These are phyloP conservation scores for Lodderomyces metapsilosis DNA, from an alignment of 1,139 yeast species.

Conservation along the genomic window DNA sequence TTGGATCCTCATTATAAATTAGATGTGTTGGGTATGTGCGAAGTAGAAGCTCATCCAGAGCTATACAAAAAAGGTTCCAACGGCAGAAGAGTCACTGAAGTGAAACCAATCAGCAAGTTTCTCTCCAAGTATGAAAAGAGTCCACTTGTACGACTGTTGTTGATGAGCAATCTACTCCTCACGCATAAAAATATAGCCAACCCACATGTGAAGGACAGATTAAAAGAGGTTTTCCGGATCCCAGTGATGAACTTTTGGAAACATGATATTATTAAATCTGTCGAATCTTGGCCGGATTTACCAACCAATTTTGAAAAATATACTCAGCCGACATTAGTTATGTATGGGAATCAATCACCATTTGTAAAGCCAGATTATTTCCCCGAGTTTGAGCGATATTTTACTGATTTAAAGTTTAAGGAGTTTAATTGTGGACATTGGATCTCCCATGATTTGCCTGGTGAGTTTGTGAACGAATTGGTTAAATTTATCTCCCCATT, in stretches of 20 bases:
- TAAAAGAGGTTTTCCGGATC: conserved; percentile 23
- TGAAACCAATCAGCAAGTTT: conserved; percentile 16
- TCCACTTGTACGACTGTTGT: conserved; percentile 23
- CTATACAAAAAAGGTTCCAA: conserved; percentile 7
- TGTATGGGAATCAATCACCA: conserved; percentile 41
- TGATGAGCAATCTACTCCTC: conserved; percentile 26
- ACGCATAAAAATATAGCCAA: conserved; percentile 17
- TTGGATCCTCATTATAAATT: conserved; percentile 25
- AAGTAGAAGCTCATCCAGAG: conserved; percentile 21
- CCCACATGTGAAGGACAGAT: conserved; percentile 11
- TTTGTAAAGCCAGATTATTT: conserved; percentile 33
- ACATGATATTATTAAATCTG: conserved; percentile 27
- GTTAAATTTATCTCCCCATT: conserved; percentile 16
- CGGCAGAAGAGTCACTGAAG: conserved; percentile 8
- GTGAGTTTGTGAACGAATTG: conserved; percentile 30
- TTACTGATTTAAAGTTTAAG: conserved; percentile 27
- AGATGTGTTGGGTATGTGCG: conserved; percentile 34
- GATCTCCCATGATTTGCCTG: conserved; percentile 42
- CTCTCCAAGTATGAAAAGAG: conserved; percentile 25
- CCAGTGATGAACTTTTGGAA: conserved; percentile 27
- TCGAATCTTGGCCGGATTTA: conserved; percentile 47
- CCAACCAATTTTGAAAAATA: conserved; percentile 19
- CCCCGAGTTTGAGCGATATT: conserved; percentile 33
- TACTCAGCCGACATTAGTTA: conserved; percentile 38
- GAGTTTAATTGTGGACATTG: conserved; percentile 48